Evolutionary conservation across 208 protist species (phyloP).

Genomic region (Trypanosoma caninum): DNA sequence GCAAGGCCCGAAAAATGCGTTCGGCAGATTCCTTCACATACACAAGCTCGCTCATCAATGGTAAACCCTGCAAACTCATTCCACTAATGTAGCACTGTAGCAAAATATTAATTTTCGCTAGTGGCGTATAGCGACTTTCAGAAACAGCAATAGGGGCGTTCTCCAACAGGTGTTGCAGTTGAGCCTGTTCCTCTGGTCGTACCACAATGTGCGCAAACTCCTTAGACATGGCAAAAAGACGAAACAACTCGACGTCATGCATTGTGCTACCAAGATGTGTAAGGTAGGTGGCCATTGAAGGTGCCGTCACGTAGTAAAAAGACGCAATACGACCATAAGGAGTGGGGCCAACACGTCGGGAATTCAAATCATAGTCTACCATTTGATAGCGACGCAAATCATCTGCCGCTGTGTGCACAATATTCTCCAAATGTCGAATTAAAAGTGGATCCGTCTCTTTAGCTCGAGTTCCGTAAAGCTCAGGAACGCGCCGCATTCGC

Average conservation of each 20-base stretch:
- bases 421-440: conserved; percentile 85
- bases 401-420: conserved; percentile 94
- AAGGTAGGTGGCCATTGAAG: conserved; percentile 96
- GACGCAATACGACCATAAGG: conserved; percentile 98
- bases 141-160: conserved; percentile 98
- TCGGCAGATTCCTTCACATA: conserved; percentile 98
- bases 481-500: conserved; percentile 96
- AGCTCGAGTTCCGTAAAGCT: conserved; percentile 92
- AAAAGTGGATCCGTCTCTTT: conserved; percentile 85
- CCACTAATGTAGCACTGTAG: conserved; percentile 99
- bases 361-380: conserved; percentile 93
- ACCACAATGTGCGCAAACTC: conserved; percentile 98
- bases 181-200: conserved; percentile 97
- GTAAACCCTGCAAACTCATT: conserved; percentile 96
- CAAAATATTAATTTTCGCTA: conserved; percentile 98
- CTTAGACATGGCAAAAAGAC: conserved; percentile 94
- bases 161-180: conserved; percentile 96
- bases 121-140: conserved; percentile 93
- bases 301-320: conserved; percentile 97
- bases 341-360: conserved; percentile 87
- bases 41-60: conserved; percentile 98
- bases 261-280: conserved; percentile 93
- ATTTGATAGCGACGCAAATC: conserved; percentile 89
- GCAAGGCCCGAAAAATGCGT: conserved; percentile 90
- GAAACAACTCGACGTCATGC: conserved; percentile 97